phyloP scores from a whole-genome alignment of 352 stramenopile species.

The Saprolegnia parasitica region DNA sequence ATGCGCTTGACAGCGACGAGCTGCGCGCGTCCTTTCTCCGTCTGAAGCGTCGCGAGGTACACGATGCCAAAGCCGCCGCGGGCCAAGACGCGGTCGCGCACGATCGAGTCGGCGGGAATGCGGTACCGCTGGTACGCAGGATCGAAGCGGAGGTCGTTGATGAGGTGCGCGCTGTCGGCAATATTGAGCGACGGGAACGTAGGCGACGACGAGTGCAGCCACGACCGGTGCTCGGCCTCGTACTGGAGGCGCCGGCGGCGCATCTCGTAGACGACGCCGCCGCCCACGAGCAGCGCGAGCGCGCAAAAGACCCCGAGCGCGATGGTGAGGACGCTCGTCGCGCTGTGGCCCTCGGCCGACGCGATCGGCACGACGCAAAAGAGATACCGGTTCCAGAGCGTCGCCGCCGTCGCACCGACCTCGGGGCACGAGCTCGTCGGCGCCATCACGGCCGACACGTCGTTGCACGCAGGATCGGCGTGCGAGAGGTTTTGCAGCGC shows the following conservation, averaged over 20 bases:
- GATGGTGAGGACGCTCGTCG: not conserved
- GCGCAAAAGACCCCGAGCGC: not conserved
- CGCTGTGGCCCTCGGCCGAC: not conserved
- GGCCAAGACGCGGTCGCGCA: slow-evolving; percentile 54
- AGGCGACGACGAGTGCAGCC: not conserved
- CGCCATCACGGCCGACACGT: not conserved
- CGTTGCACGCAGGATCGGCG: not conserved
- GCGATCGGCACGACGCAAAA: not conserved
- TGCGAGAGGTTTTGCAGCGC: not conserved
- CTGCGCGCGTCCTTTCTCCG: not conserved
- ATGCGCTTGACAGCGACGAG: slow-evolving; percentile 22
- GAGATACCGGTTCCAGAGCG: not conserved
- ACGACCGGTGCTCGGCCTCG: not conserved
- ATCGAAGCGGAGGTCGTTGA: slow-evolving; percentile 34
- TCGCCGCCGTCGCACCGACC: not conserved
- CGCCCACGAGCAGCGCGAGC: not conserved
- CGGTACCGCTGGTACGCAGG: slow-evolving; percentile 68
- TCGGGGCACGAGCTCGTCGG: not conserved
- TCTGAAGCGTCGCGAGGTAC: slow-evolving; percentile 53
- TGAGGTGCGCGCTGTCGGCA: slow-evolving; percentile 45
- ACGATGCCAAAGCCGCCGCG: slow-evolving; percentile 75
- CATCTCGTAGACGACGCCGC: not conserved
- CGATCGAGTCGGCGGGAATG: slow-evolving; percentile 58
- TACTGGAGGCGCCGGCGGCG: slow-evolving; percentile 13
- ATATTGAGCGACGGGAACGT: slow-evolving; percentile 27